phyloP scores from a whole-genome alignment of 345 rosid species.

The Cochlearia excelsa region DNA sequence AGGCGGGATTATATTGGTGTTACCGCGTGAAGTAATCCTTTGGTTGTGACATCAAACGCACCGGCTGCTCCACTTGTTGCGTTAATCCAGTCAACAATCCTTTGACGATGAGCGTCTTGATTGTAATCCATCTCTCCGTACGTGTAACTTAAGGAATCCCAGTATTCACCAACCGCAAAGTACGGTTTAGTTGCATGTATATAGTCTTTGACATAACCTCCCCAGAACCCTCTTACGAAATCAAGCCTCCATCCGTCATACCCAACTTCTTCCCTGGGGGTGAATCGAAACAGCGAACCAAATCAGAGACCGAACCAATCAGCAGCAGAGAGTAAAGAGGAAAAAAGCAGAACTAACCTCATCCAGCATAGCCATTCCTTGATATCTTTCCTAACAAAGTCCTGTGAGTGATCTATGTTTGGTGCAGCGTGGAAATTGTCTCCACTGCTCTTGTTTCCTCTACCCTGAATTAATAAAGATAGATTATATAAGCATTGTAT shows the following conservation, averaged over 20 bases:
- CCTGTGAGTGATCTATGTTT: constrained; percentile 97
- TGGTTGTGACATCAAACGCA: constrained; percentile 97
- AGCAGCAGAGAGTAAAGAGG: constrained; percentile 2
- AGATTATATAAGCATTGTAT: background rate
- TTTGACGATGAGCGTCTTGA: constrained; percentile 94
- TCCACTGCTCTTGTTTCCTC: constrained; percentile 97
- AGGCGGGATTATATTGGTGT: background rate
- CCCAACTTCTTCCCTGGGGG: constrained; percentile 82
- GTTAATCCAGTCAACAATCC: constrained; percentile 89
- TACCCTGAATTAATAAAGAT: constrained; percentile 54
- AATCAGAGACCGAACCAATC: constrained; percentile 12
- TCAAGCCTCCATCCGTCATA: constrained; percentile 99
- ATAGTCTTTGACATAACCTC: constrained; percentile 98
- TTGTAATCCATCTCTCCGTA: constrained; percentile 89
- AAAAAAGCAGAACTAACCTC: constrained; percentile 45
- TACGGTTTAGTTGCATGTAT: constrained; percentile 77
- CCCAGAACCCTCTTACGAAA: constrained; percentile 98
- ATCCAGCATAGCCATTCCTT: constrained; percentile 96
- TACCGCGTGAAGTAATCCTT: constrained; percentile 92
- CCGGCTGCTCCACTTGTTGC: constrained; percentile 79
- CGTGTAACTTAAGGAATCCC: constrained; percentile 91
- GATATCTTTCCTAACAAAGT: constrained; percentile 87
- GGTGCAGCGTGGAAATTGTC: constrained; percentile 99
- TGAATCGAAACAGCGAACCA: constrained; percentile 11
- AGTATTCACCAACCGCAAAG: constrained; percentile 92